Evolutionary conservation across 441 rosid species (phyloP).

Genomic region (Gossypium schwendimanii): DNA sequence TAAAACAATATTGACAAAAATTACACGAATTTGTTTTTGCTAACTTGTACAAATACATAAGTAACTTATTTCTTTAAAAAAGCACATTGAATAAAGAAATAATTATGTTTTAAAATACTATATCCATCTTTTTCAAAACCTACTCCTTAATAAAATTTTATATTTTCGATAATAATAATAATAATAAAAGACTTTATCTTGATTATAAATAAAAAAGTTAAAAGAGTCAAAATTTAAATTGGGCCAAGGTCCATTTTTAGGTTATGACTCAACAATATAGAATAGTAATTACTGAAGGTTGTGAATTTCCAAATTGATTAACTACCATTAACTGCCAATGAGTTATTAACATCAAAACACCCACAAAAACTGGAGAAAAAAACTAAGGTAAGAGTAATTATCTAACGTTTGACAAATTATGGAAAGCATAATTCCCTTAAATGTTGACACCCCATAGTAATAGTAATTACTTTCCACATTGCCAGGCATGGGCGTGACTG

Average conservation of each 20-base stretch:
- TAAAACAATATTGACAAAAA: no score
- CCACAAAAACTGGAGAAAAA: not conserved
- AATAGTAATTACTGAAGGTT: not conserved
- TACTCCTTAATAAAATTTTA: no score
- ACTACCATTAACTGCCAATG: slow-evolving; percentile 10
- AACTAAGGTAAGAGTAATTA: not conserved
- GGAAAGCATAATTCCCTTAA: slow-evolving; percentile 29
- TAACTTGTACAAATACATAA: no score
- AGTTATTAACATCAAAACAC: not conserved
- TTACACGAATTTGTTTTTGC: no score
- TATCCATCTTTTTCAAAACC: no score
- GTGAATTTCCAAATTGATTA: not conserved
- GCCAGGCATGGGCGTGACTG: slow-evolving; percentile 23
- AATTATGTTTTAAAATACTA: no score
- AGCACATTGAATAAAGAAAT: no score
- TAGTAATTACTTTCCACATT: slow-evolving; percentile 12
- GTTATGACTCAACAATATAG: not conserved
- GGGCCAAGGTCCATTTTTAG: slow-evolving; percentile 3
- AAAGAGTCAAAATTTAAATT: not conserved
- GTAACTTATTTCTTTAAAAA: no score
- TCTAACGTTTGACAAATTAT: slow-evolving; percentile 1
- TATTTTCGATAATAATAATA: no score
- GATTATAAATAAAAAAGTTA: no score
- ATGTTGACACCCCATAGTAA: slow-evolving; percentile 1
- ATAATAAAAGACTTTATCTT: no score